Evolutionary conservation across 2,329 filamentous ascomycete species (phyloP).

Genomic region (Orbilia oligospora): DNA sequence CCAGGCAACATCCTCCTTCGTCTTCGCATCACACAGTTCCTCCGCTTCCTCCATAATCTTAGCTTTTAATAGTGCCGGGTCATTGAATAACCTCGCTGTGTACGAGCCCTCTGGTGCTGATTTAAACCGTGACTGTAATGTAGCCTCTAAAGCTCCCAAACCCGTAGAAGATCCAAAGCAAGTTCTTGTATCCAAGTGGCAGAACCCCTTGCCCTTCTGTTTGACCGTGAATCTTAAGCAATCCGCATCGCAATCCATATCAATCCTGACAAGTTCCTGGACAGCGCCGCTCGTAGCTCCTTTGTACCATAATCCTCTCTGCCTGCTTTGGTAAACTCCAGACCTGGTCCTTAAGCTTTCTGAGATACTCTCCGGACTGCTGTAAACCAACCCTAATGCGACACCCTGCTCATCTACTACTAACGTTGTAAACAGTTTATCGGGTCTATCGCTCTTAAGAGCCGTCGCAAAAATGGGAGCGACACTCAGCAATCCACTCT

Average conservation of each 20-base stretch:
- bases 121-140: constrained; percentile 82
- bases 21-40: constrained; percentile 89
- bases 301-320: constrained; percentile 96
- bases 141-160: constrained; percentile 87
- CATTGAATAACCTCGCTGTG: constrained; percentile 91
- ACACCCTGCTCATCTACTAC: constrained; percentile 90
- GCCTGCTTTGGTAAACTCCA: constrained; percentile 96
- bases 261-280: constrained; percentile 87
- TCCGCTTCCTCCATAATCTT: constrained; percentile 99
- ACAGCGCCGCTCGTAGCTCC: constrained; percentile 94
- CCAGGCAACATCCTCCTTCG: constrained; percentile 86
- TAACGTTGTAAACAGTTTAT: constrained; percentile 88
- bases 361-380: constrained; percentile 87
- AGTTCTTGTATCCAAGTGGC: constrained; percentile 89
- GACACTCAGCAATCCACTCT: constrained; percentile 75
- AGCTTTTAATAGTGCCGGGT: constrained; percentile 87
- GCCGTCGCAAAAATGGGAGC: constrained; percentile 79
- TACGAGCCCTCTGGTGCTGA: constrained; percentile 92
- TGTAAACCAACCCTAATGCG: constrained; percentile 92
- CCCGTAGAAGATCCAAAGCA: constrained; percentile 91
- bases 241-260: constrained; percentile 93
- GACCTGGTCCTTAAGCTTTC: constrained; percentile 85
- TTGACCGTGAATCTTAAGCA: constrained; percentile 90
- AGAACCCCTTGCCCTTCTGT: constrained; percentile 92
- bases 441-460: constrained; percentile 84